Conservation (phyloP, 2,329 filamentous ascomycete species). For the Clonostachys rosea region DNA sequence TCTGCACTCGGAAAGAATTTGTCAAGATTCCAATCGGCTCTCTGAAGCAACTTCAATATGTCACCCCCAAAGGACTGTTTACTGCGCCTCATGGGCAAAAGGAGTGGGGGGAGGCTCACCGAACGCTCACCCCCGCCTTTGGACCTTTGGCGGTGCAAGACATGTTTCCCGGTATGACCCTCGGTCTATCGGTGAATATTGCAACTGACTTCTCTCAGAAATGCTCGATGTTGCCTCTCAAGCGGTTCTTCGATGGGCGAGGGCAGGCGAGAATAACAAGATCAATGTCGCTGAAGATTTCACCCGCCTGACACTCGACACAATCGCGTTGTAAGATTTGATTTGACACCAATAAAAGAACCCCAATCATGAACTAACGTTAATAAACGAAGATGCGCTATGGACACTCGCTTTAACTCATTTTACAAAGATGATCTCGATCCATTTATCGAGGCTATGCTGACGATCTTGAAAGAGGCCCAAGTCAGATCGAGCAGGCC, state of each 20-base stretch:
- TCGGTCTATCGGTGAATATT: conserved; percentile 65
- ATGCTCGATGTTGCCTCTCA: conserved; percentile 66
- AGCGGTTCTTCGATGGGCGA: conserved; percentile 64
- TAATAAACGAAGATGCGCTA: conserved; percentile 38
- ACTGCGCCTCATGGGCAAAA: conserved; percentile 1
- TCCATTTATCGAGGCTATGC: conserved; percentile 64
- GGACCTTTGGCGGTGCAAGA: neutral
- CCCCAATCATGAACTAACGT: no score
- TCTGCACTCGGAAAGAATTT: neutral
- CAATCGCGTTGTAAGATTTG: conserved; percentile 48
- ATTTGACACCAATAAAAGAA: no score
- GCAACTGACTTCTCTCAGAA: conserved; percentile 24
- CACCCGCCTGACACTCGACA: conserved; percentile 67
- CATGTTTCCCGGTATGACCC: conserved; percentile 54
- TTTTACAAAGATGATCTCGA: conserved; percentile 67
- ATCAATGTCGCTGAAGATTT: conserved; percentile 66
- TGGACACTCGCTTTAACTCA: conserved; percentile 69
- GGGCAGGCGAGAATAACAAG: conserved; percentile 50
- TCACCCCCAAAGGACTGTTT: neutral
- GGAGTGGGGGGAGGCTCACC: conserved; percentile 64
- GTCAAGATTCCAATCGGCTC: neutral
- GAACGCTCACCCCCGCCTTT: conserved; percentile 51
- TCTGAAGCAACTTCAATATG: neutral
- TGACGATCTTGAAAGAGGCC: conserved; percentile 48
- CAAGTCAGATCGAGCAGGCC: conserved; percentile 34